Conservation (phyloP, 2,329 filamentous ascomycete species). For the Fusarium chlamydosporum region DNA sequence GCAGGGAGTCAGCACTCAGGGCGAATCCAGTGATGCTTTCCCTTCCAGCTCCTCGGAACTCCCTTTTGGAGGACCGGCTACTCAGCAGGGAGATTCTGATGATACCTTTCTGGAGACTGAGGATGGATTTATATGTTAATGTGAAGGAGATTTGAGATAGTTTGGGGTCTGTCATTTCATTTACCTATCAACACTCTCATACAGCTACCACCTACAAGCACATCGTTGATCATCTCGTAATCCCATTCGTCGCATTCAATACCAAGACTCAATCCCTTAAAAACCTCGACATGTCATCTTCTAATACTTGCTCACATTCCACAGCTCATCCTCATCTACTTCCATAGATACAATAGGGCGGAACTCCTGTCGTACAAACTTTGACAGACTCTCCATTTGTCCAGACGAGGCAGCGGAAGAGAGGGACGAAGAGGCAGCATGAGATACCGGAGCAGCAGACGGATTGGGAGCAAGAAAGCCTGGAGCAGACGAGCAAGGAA, state of each 20-base stretch:
- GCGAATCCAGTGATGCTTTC: neutral
- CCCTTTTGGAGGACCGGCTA: neutral
- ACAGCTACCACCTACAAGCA: constrained; percentile 20
- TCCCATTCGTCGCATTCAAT: neutral
- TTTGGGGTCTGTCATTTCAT: neutral
- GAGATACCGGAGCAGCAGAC: neutral
- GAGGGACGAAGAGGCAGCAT: neutral
- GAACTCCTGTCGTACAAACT: constrained; percentile 18
- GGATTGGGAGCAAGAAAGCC: neutral
- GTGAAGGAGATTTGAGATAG: neutral
- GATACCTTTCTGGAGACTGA: constrained; percentile 26
- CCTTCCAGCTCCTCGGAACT: neutral
- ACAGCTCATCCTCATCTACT: neutral
- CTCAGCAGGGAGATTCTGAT: neutral
- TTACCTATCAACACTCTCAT: constrained; percentile 6
- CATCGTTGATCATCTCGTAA: neutral
- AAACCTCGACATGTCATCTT: neutral
- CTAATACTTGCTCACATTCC: neutral
- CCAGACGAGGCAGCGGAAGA: neutral
- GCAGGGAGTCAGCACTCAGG: too few species aligned
- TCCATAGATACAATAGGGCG: neutral
- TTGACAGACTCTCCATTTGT: constrained; percentile 1
- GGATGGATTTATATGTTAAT: constrained; percentile 36
- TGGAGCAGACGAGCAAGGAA: neutral
- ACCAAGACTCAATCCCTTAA: neutral